Conservation (phyloP, 176 grass and related monocot species). For the Avena sativa region DNA sequence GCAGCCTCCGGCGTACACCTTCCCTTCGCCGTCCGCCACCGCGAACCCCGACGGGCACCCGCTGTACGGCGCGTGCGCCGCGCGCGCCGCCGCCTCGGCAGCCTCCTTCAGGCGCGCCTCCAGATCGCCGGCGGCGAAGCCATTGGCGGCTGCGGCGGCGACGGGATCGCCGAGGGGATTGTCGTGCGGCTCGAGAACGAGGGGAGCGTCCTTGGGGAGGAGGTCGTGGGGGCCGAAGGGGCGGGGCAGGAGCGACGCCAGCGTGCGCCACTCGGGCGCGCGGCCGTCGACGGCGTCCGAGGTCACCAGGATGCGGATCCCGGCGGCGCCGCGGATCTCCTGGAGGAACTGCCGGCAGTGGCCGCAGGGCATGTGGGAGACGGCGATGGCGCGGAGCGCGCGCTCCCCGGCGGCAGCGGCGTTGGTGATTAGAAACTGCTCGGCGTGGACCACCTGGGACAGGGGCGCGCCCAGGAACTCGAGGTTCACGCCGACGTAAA, state of each 20-base stretch:
- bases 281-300: conserved; percentile 55
- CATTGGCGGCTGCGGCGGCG: conserved; percentile 37
- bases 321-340: conserved; percentile 78
- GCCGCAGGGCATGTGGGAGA: conserved; percentile 90
- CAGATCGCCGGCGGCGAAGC: conserved; percentile 21
- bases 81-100: conserved; percentile 64
- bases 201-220: conserved; percentile 62
- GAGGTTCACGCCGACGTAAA: conserved; percentile 89
- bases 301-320: conserved; percentile 85
- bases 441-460: conserved; percentile 78
- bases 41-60: conserved; percentile 76
- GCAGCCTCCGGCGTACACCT: conserved; percentile 74
- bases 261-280: conserved; percentile 60
- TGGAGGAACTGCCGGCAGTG: conserved; percentile 99
- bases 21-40: conserved; percentile 68
- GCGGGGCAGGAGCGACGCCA: conserved; percentile 74
- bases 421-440: conserved; percentile 91
- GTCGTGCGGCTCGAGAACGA: conserved; percentile 79
- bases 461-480: conserved; percentile 77
- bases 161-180: conserved; percentile 55
- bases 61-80: conserved; percentile 86
- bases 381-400: conserved; percentile 76
- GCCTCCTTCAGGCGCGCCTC: conserved; percentile 56
- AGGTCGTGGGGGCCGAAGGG: conserved; percentile 85
- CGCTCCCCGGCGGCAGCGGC: conserved; percentile 71